A percentile compares a stretch with the other conserved stretches of the same genome.
phyloP scores from a whole-genome alignment of 495 filamentous ascomycete genomes.

The Rhypophila decipiens region DNA sequence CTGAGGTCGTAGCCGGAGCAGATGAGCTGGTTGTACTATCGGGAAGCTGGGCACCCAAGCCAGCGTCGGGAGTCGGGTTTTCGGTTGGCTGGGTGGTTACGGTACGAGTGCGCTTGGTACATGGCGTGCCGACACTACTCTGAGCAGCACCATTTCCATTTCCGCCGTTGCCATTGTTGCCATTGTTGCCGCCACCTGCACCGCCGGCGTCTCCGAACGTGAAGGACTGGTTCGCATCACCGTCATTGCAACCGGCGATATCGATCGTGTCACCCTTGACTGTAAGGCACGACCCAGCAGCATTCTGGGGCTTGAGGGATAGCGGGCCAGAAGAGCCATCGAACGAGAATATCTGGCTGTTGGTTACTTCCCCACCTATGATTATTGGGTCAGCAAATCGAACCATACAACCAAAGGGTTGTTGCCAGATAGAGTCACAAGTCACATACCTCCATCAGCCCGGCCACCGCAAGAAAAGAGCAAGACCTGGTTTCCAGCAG shows the following conservation, averaged over 20 bases:
- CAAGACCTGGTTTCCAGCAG: slow-evolving; percentile 40
- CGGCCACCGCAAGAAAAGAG: slow-evolving; percentile 51
- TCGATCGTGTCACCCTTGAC: slow-evolving; percentile 40
- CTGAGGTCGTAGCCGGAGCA: neutral
- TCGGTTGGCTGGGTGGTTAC: slow-evolving; percentile 5
- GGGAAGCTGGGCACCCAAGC: neutral
- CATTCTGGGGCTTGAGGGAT: slow-evolving; percentile 36
- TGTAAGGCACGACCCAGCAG: slow-evolving; percentile 37
- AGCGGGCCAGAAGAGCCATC: slow-evolving; percentile 34
- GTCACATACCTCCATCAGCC: slow-evolving; percentile 40
- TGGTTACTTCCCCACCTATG: slow-evolving; percentile 39
- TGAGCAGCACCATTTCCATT: neutral
- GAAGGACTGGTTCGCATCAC: slow-evolving; percentile 39
- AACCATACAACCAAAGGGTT: neutral
- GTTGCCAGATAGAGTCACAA: neutral
- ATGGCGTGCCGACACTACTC: slow-evolving; percentile 2
- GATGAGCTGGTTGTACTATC: neutral
- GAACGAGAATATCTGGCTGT: slow-evolving; percentile 45
- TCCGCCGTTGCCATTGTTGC: slow-evolving; percentile 8
- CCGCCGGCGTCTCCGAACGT: slow-evolving; percentile 35
- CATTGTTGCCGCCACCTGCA: slow-evolving; percentile 7
- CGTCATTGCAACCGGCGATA: slow-evolving; percentile 34
- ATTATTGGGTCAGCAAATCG: slow-evolving; percentile 7
- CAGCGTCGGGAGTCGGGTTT: neutral
- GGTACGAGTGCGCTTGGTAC: slow-evolving; percentile 12